These are phyloP conservation scores for Neoboletus magnificus DNA, from an alignment of 768 basidiomycete species.

Conservation along the genomic window DNA sequence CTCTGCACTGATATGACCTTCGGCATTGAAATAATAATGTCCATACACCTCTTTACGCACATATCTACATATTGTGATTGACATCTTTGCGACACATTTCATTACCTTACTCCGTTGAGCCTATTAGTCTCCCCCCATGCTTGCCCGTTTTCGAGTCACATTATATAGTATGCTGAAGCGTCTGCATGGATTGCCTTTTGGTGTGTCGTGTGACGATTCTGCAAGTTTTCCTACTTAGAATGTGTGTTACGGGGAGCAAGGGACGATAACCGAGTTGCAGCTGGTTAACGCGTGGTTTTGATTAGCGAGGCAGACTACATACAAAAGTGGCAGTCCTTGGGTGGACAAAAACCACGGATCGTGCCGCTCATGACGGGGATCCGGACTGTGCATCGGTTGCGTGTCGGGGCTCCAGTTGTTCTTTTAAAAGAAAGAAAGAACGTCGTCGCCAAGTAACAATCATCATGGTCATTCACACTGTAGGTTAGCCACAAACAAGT, in stretches of 20 bases:
- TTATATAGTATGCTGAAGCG: not conserved
- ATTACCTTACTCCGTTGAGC: constrained; percentile 6
- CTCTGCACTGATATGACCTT: not conserved
- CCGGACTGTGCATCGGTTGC: not conserved
- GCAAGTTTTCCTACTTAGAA: not conserved
- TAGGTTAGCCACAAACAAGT: not conserved
- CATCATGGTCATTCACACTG: not conserved
- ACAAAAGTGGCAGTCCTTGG: not conserved
- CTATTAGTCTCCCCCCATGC: constrained; percentile 6
- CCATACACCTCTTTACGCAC: constrained; percentile 1
- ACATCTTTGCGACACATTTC: constrained; percentile 3
- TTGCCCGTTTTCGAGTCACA: not conserved
- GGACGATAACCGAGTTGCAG: not conserved
- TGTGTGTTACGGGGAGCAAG: not conserved
- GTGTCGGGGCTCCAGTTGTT: not conserved
- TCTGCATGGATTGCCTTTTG: not conserved
- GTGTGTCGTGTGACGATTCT: not conserved
- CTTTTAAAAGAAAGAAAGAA: not conserved
- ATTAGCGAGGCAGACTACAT: not conserved
- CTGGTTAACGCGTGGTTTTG: too few species aligned
- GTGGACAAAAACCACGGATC: too few species aligned
- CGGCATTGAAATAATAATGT: constrained; percentile 12
- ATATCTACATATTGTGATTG: not conserved
- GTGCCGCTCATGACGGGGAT: not conserved
- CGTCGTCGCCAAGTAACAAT: not conserved